These are phyloP conservation scores for Fusarium sarcochroum DNA, from an alignment of 2,329 filamentous ascomycete species.

Conservation along the genomic window DNA sequence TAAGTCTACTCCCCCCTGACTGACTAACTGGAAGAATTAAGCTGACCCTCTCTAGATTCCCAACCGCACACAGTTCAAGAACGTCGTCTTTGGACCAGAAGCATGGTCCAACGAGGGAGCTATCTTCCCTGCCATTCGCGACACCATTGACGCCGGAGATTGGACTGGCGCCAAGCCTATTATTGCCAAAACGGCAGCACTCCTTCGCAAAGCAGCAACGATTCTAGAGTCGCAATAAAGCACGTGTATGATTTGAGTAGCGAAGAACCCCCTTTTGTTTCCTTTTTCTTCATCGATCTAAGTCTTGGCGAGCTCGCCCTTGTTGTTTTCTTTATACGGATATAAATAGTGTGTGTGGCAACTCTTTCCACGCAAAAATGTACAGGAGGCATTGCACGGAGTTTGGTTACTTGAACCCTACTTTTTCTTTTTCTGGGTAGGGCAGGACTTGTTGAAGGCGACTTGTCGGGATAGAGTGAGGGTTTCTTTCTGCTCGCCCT, in stretches of 20 bases:
- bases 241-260: slow-evolving; percentile 39
- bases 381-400: slow-evolving; percentile 54
- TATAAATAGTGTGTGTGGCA: slow-evolving; percentile 43
- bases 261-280: slow-evolving; percentile 21
- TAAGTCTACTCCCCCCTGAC: slow-evolving; percentile 65
- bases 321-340: slow-evolving; percentile 33
- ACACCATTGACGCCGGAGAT: slow-evolving; percentile 79
- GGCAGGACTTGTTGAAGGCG: slow-evolving; percentile 29
- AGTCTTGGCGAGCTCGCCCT: slow-evolving; percentile 32
- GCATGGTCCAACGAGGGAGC: slow-evolving; percentile 70
- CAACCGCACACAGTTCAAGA: slow-evolving; percentile 93
- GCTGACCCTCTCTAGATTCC: slow-evolving; percentile 71
- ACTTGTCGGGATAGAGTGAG: slow-evolving; percentile 34
- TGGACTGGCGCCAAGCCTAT: slow-evolving; percentile 77
- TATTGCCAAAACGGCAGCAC: slow-evolving; percentile 78
- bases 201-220: slow-evolving; percentile 72
- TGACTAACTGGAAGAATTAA: not conserved
- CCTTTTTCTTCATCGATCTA: slow-evolving; percentile 17
- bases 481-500: slow-evolving; percentile 14
- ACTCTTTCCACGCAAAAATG: slow-evolving; percentile 39
- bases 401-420: slow-evolving; percentile 49
- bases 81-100: slow-evolving; percentile 89
- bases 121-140: slow-evolving; percentile 80
- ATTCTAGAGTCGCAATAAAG: slow-evolving; percentile 49
- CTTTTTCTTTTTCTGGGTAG: slow-evolving; percentile 39